Evolutionary conservation across 2,329 filamentous ascomycete species (phyloP), one percentile per base, ranked within the genome.

Genomic region (Pseudofabraea citricarpa): DNA sequence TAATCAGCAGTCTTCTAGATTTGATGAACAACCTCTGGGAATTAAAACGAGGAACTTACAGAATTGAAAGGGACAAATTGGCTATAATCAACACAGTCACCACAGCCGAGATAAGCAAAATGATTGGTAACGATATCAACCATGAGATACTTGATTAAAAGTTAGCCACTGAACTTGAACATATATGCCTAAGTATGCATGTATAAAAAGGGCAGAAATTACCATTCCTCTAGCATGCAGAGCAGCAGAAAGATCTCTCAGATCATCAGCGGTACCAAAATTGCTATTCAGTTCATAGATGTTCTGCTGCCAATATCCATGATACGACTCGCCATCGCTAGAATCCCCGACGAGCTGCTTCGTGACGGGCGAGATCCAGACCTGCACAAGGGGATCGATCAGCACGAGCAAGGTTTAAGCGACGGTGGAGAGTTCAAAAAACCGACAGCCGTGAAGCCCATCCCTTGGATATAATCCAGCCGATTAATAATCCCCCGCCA

Each of bases 61-160:
- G 56, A 52, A 47, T 67, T 60, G 56, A 71, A 71, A 6, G 66
- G 66, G 6, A 52, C 59, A 48, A 67, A 68, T 21, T 56, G 49
- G 24, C 50, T 58, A 32, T 60, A 64, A 15, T 64, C 64, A 27
- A 66, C 62, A 48, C 65, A 64, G 39, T 62, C 64, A 3, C 47
- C 53, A 21, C 47, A 54, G 3, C 52, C 50, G 12, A 47, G 35
- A 41, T 54, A 56, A 20, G 58, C 67, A 62, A 70, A 65, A 44
- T 75, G 70, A 54, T 75, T 75, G 31, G 71, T 66, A 9, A 75
- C 72, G 2, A 72, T 65, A 48, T 76, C 73, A 35, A 74, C 64
- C 72, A 75, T 74, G 9, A 77, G 51, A 48, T 70, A 74, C 32
- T 36, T n/a, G n/a, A 12, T 10, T 2, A 9, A 5, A 6, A 12